phyloP scores from a whole-genome alignment of 1,139 yeast genomes.

The Debaryomyces nepalensis region DNA sequence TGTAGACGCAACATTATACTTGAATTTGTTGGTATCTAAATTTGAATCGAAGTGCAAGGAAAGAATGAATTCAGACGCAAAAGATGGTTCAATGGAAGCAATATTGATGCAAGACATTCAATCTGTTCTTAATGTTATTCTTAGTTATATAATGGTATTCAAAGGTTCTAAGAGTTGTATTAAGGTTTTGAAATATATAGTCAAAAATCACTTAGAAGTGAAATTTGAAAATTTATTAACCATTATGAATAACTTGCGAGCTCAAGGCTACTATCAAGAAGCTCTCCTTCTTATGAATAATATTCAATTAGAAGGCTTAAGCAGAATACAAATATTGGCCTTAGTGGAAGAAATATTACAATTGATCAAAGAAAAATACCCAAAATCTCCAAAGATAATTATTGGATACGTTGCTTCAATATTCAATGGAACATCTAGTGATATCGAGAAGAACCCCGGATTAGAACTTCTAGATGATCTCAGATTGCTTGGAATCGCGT shows the following conservation, averaged over 20 bases:
- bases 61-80: slow-evolving; percentile 16
- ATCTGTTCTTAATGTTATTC: slow-evolving; percentile 31
- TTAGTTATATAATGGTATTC: slow-evolving; percentile 43
- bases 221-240: slow-evolving; percentile 30
- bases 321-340: slow-evolving; percentile 21
- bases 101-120: slow-evolving; percentile 30
- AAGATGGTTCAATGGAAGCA: slow-evolving; percentile 21
- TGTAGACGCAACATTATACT: slow-evolving; percentile 38
- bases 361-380: slow-evolving; percentile 36
- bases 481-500: slow-evolving; percentile 22
- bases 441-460: slow-evolving; percentile 17
- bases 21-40: slow-evolving; percentile 41
- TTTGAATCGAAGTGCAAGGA: slow-evolving; percentile 35
- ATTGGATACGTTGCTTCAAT: slow-evolving; percentile 44
- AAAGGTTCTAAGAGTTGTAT: slow-evolving; percentile 41
- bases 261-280: slow-evolving; percentile 37
- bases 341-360: slow-evolving; percentile 38
- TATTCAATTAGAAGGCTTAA: slow-evolving; percentile 30
- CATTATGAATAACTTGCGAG: slow-evolving; percentile 35
- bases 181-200: slow-evolving; percentile 40
- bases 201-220: slow-evolving; percentile 32
- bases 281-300: slow-evolving; percentile 42
- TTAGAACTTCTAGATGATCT: slow-evolving; percentile 31
- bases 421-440: slow-evolving; percentile 22
- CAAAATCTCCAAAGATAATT: slow-evolving; percentile 39